A percentile compares a stretch with the other conserved stretches of the same genome.
phyloP scores from a whole-genome alignment of 345 rosid genomes.

The Brassica nigra region DNA sequence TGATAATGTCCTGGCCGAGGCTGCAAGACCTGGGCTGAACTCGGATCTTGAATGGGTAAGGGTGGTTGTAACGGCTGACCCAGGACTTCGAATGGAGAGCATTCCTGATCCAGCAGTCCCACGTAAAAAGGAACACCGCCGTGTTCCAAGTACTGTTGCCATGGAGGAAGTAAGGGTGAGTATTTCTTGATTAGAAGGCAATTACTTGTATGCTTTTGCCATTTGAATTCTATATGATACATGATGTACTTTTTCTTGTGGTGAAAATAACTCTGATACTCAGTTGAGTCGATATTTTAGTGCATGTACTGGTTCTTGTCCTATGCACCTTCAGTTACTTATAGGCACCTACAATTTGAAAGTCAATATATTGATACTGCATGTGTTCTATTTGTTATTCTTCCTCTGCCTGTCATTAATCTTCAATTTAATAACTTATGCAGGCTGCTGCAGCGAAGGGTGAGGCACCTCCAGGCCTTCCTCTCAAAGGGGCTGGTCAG shows the following conservation, averaged over 20 bases:
- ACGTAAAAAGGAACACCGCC: constrained; percentile 92
- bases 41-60: constrained; percentile 88
- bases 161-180: constrained; percentile 96
- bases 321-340: background rate
- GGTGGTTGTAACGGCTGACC: constrained; percentile 83
- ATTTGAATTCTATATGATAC: background rate
- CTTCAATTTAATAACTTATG: constrained; percentile 28
- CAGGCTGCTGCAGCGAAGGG: constrained; percentile 99
- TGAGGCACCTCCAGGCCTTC: constrained; percentile 99
- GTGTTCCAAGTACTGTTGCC: constrained; percentile 98
- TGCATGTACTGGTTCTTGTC: background rate
- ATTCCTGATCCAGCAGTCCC: constrained; percentile 62
- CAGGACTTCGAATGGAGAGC: constrained; percentile 68
- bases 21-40: constrained; percentile 29
- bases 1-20: background rate
- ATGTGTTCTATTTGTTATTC: background rate
- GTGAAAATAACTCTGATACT: background rate
- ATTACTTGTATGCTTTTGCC: background rate
- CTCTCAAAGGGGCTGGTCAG: constrained; percentile 96
- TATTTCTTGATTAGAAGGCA: constrained; percentile 25
- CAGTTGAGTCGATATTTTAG: background rate
- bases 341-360: background rate
- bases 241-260: background rate
- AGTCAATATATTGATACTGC: background rate
- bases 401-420: constrained; percentile 1